Base-by-base conservation (phyloP, 2,329 filamentous ascomycete species). In the Blastomyces percursus region DNA sequence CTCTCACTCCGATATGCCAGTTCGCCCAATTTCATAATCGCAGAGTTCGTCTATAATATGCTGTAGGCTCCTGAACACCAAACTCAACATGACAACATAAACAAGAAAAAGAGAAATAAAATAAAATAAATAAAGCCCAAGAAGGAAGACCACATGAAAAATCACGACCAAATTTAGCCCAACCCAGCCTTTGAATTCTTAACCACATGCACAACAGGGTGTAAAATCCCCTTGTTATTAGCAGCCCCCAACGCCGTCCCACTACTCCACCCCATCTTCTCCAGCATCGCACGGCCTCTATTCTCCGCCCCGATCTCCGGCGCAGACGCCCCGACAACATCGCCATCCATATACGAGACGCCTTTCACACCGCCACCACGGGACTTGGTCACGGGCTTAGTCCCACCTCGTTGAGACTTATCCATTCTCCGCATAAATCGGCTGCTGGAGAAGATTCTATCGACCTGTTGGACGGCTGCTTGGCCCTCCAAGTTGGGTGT, bases 251-350 rank as follows among this genome's bases (percentile, higher is more conserved):
- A 81, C 1, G 89, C 89, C 71, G 87, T 96, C 5, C 94, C 94
- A 60, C 82, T 87, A 65, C 84, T 89, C 92, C 94, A 99, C 3
- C 94, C 94, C 94, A 97, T 97, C 77, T 94, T 97, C 77, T 96
- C 91, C 66, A 99, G 77, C 85, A 99, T 89, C 2, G 86, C 85
- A 59, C 91, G 84, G 12, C 94, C 94, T 67, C 85, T 90, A 72
- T 96, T 97, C 61, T 88, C 89, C 4, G 80, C 79, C 0, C 90
- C 89, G 40, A 99, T 81, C 73, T 96, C 92, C 12, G 91, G 89
- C 1, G 93, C 92, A 57, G 86, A 84, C 1, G 84, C 90, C 57
- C 93, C 94, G 2, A 97, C 91, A 35, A 96, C 79, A 67, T 97
- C 92, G 21, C 94, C 94, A 69, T 97, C 89, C 64, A 83, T 84